These are phyloP conservation scores for Salvia sclarea DNA, from an alignment of 305 asterid species.

Conservation along the genomic window DNA sequence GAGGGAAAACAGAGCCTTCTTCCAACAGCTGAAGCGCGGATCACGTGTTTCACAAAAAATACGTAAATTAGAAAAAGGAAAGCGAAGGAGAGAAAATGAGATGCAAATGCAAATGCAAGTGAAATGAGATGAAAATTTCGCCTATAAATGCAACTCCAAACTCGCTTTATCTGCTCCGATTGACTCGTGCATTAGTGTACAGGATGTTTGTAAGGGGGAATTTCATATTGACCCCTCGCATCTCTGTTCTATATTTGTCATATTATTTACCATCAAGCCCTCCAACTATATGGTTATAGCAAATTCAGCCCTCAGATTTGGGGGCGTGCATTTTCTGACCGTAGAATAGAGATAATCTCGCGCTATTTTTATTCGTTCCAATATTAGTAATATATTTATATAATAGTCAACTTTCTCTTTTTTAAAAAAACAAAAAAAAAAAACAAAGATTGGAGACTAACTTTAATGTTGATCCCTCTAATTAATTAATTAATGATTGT, in stretches of 20 bases:
- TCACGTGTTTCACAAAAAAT: slow-evolving; percentile 11
- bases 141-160: slow-evolving; percentile 26
- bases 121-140: slow-evolving; percentile 15
- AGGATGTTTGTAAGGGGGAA: slow-evolving; percentile 20
- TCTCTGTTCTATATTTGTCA: neutral
- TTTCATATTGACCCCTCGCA: slow-evolving; percentile 7
- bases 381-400: too few species aligned
- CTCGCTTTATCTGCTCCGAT: slow-evolving; percentile 23
- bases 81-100: neutral
- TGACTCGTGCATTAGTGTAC: slow-evolving; percentile 29
- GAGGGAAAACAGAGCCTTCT: slow-evolving; percentile 10
- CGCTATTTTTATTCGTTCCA: neutral
- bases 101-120: slow-evolving; percentile 21
- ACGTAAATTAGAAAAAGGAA: neutral
- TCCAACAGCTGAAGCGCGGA: slow-evolving; percentile 14
- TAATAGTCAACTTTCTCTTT: too few species aligned
- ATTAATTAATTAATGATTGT: too few species aligned
- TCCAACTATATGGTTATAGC: neutral
- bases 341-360: neutral
- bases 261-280: neutral
- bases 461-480: too few species aligned
- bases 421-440: too few species aligned
- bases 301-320: neutral
- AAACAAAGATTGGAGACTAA: too few species aligned
- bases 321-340: neutral